Evolutionary conservation across 805 yeast genomes (phyloP).

Genomic region (Wickerhamiella occidentalis): DNA sequence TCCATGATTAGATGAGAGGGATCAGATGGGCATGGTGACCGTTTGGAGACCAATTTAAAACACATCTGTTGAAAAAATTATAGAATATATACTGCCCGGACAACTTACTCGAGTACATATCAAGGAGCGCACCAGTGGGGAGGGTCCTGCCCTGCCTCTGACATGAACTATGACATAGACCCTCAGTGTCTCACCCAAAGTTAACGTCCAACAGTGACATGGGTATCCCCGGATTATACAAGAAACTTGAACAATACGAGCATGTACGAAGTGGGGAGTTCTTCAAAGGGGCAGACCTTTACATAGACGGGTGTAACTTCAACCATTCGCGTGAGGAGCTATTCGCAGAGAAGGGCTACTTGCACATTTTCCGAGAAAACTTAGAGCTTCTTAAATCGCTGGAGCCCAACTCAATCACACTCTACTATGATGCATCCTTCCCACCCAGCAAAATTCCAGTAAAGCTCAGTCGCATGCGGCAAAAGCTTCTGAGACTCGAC

Average conservation of each 20-base stretch:
- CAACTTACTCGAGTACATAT: too few species aligned
- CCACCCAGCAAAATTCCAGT: constrained; percentile 2
- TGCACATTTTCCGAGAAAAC: constrained; percentile 2
- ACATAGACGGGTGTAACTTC: constrained; percentile 11
- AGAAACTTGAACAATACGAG: not conserved
- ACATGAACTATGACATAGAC: too few species aligned
- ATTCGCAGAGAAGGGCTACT: not conserved
- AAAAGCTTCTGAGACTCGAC: not conserved
- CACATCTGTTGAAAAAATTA: too few species aligned
- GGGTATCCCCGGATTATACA: constrained; percentile 7
- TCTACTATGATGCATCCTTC: constrained; percentile 9
- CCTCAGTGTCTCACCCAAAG: not conserved
- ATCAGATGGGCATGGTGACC: not conserved
- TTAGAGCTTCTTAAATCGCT: not conserved
- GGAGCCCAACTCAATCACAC: constrained; percentile 4
- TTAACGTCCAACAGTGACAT: not conserved
- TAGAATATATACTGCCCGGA: too few species aligned
- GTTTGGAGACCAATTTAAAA: too few species aligned
- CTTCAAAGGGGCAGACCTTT: not conserved
- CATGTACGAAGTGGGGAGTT: not conserved
- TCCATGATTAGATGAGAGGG: constrained; percentile 2
- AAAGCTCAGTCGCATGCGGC: not conserved
- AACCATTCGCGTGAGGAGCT: constrained; percentile 5
- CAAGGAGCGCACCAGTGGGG: too few species aligned
- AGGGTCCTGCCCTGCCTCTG: too few species aligned